A percentile compares a stretch with the other conserved stretches of the same genome.
Evolutionary conservation across 805 yeast genomes (phyloP).

Genomic region (Lipomyces yamadae): DNA sequence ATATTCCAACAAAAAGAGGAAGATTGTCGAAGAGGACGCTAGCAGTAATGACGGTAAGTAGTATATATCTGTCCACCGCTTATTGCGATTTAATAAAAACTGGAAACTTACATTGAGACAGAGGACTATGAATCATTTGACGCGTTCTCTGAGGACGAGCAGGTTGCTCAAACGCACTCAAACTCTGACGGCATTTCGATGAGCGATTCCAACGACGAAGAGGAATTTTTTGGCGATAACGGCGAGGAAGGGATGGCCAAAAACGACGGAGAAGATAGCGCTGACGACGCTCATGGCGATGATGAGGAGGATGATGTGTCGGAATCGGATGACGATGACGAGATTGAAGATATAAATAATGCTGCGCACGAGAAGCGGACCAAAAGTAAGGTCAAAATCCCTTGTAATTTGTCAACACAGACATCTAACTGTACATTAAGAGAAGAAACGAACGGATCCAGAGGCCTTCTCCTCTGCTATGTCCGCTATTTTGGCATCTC

Average conservation of each 20-base stretch:
- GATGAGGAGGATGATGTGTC: slow-evolving; percentile 35
- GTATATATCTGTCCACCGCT: not conserved
- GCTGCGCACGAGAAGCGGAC: slow-evolving; percentile 31
- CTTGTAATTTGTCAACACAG: not conserved
- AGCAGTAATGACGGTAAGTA: slow-evolving; percentile 5
- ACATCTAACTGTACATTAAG: slow-evolving; percentile 10
- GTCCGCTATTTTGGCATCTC: slow-evolving; percentile 80
- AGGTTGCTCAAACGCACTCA: slow-evolving; percentile 30
- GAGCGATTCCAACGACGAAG: slow-evolving; percentile 34
- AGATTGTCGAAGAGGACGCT: slow-evolving; percentile 12
- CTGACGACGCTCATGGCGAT: slow-evolving; percentile 38
- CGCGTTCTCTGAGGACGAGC: slow-evolving; percentile 27
- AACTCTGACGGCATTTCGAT: no score
- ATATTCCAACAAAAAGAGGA: slow-evolving; percentile 11
- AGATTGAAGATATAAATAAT: slow-evolving; percentile 35
- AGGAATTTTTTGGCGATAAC: slow-evolving; percentile 35
- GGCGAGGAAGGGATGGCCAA: slow-evolving; percentile 34
- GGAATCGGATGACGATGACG: slow-evolving; percentile 45
- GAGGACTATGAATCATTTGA: slow-evolving; percentile 2
- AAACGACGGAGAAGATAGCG: slow-evolving; percentile 38
- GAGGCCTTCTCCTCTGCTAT: slow-evolving; percentile 81
- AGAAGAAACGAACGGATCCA: slow-evolving; percentile 68
- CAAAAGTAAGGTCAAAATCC: slow-evolving; percentile 19
- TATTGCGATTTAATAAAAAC: not conserved
- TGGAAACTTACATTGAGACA: slow-evolving; percentile 2